A percentile compares a stretch with the other conserved stretches of the same genome.
Conservation (phyloP, 2,329 filamentous ascomycete genomes). For the Amylocarpus encephaloides region DNA sequence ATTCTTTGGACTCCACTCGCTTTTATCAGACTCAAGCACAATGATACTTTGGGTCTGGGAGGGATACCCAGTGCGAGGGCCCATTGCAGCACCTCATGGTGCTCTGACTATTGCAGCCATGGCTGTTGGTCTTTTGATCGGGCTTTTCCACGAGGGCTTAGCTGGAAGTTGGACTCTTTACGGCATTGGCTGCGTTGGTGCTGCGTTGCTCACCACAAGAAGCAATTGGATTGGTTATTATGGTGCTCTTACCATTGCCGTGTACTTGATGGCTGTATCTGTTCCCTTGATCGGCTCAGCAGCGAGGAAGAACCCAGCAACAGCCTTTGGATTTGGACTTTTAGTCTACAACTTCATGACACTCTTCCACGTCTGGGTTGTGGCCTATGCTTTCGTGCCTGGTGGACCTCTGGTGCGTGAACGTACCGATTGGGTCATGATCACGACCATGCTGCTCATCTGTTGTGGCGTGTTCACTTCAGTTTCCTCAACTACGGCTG, state of each 20-base stretch:
- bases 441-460: slow-evolving; percentile 73
- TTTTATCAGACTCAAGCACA: slow-evolving; percentile 94
- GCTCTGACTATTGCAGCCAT: slow-evolving; percentile 81
- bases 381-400: slow-evolving; percentile 96
- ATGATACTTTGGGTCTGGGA: slow-evolving; percentile 99
- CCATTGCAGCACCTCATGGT: slow-evolving; percentile 82
- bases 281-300: slow-evolving; percentile 71
- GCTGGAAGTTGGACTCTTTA: slow-evolving; percentile 75
- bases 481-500: slow-evolving; percentile 37
- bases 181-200: slow-evolving; percentile 70
- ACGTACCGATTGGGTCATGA: slow-evolving; percentile 94
- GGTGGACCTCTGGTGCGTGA: slow-evolving; percentile 89
- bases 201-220: slow-evolving; percentile 68
- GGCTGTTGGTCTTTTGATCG: slow-evolving; percentile 71
- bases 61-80: slow-evolving; percentile 84
- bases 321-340: slow-evolving; percentile 83
- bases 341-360: slow-evolving; percentile 89
- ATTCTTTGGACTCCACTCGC: slow-evolving; percentile 83
- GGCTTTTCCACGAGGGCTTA: slow-evolving; percentile 65
- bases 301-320: slow-evolving; percentile 67
- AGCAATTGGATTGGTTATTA: slow-evolving; percentile 86
- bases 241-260: slow-evolving; percentile 67
- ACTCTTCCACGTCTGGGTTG: slow-evolving; percentile 97
- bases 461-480: slow-evolving; percentile 79
- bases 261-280: slow-evolving; percentile 76